These are phyloP conservation scores for Populus hybrid DNA, from an alignment of 441 rosid genomes.

Conservation along the genomic window DNA sequence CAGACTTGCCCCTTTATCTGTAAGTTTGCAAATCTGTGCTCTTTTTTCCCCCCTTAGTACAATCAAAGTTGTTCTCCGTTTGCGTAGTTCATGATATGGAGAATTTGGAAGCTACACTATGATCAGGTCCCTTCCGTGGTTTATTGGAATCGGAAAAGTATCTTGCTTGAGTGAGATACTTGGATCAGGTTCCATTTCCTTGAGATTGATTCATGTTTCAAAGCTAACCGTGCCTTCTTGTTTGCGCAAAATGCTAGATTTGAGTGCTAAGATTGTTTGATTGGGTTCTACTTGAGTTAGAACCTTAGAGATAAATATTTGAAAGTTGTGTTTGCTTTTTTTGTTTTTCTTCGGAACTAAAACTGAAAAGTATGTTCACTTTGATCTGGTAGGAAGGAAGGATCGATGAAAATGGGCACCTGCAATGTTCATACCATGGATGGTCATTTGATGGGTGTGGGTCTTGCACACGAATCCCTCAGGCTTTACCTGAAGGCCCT, in stretches of 20 bases:
- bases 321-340: not conserved
- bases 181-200: not conserved
- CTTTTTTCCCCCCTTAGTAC: not conserved
- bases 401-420: constrained; percentile 80
- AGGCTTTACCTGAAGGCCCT: constrained; percentile 80
- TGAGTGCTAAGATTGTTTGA: not conserved
- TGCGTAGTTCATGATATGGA: not conserved
- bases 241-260: not conserved
- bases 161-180: not conserved
- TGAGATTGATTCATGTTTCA: not conserved
- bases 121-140: not conserved
- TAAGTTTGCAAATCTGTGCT: constrained; percentile 31
- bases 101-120: not conserved
- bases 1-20: constrained; percentile 86
- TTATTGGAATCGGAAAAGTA: not conserved
- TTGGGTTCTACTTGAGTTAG: not conserved
- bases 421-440: constrained; percentile 97
- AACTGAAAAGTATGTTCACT: not conserved
- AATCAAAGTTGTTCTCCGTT: constrained; percentile 3
- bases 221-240: not conserved
- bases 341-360: not conserved
- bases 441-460: constrained; percentile 94
- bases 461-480: constrained; percentile 82
- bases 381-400: constrained; percentile 65
- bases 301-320: not conserved